Percentiles rank a stretch among this genome's conserved stretches.
Evolutionary conservation across 2,329 filamentous ascomycete species (phyloP).

Genomic region (Pseudocercospora pini-densiflorae): DNA sequence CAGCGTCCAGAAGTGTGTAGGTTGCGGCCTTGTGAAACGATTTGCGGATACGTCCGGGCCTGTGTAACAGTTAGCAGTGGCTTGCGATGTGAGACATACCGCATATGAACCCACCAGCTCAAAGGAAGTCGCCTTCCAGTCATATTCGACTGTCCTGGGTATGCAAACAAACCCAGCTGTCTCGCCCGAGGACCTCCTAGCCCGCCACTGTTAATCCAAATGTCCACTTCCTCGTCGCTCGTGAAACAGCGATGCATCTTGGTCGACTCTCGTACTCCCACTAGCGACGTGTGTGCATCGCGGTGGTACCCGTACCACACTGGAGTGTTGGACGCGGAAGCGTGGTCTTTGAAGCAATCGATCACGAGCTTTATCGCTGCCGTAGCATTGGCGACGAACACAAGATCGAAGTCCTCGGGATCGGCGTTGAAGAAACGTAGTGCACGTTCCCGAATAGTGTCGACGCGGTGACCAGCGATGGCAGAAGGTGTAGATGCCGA

Average conservation of each 20-base stretch:
- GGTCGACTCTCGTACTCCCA: conserved; percentile 42
- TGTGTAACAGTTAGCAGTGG: conserved; percentile 30
- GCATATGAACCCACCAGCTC: conserved; percentile 35
- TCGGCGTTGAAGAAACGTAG: conserved; percentile 64
- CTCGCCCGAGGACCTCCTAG: conserved; percentile 36
- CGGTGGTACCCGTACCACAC: conserved; percentile 66
- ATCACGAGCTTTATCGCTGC: conserved; percentile 66
- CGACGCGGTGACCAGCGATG: conserved; percentile 61
- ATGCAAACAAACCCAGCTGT: conserved; percentile 44
- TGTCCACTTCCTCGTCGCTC: conserved; percentile 46
- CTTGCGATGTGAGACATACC: not conserved
- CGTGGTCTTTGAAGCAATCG: conserved; percentile 61
- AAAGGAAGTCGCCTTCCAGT: conserved; percentile 43
- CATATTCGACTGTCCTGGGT: conserved; percentile 48
- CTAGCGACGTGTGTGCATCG: conserved; percentile 65
- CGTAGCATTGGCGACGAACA: conserved; percentile 67
- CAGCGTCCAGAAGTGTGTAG: conserved; percentile 65
- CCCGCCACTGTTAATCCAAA: conserved; percentile 49
- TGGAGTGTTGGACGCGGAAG: conserved; percentile 50
- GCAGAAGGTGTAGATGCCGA: conserved; percentile 65
- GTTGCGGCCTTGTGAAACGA: conserved; percentile 40
- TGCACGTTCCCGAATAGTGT: conserved; percentile 59
- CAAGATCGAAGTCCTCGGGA: conserved; percentile 62
- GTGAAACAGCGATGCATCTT: conserved; percentile 45
- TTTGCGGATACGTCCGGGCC: conserved; percentile 40